These are phyloP conservation scores for Trypanosoma brucei DNA, from an alignment of 208 protist species.

Conservation along the genomic window DNA sequence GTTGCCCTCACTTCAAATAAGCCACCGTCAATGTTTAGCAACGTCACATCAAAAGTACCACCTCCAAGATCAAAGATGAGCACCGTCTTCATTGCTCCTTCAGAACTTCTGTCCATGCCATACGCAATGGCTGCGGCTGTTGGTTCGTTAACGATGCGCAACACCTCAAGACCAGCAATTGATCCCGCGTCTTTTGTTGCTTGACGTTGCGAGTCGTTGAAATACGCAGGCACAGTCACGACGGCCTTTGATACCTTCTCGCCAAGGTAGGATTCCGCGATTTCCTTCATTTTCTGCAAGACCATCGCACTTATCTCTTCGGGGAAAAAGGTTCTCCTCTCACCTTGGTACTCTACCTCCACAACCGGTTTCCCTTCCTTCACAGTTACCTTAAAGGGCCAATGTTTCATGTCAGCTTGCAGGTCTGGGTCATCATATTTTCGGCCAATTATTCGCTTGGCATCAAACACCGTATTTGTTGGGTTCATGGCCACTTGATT, in stretches of 20 bases:
- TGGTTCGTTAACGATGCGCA: constrained; percentile 99
- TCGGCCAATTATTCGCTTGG: constrained; percentile 91
- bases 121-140: constrained; percentile 99
- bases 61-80: constrained; percentile 98
- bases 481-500: constrained; percentile 91
- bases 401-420: constrained; percentile 94
- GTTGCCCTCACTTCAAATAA: constrained; percentile 99
- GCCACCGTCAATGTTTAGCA: constrained; percentile 98
- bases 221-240: constrained; percentile 99
- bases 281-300: constrained; percentile 92
- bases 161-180: constrained; percentile 96
- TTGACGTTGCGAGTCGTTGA: constrained; percentile 99
- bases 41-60: constrained; percentile 98
- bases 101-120: constrained; percentile 95
- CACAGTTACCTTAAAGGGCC: constrained; percentile 84
- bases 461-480: constrained; percentile 87
- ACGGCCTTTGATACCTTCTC: constrained; percentile 91
- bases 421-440: constrained; percentile 90
- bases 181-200: constrained; percentile 98
- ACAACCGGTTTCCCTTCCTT: constrained; percentile 87
- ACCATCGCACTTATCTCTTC: constrained; percentile 87
- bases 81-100: constrained; percentile 84
- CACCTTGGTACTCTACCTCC: constrained; percentile 61
- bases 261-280: constrained; percentile 93
- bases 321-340: constrained; percentile 75